phyloP scores from a whole-genome alignment of 2,329 filamentous ascomycete genomes.

The Bipolaris bicolor region DNA sequence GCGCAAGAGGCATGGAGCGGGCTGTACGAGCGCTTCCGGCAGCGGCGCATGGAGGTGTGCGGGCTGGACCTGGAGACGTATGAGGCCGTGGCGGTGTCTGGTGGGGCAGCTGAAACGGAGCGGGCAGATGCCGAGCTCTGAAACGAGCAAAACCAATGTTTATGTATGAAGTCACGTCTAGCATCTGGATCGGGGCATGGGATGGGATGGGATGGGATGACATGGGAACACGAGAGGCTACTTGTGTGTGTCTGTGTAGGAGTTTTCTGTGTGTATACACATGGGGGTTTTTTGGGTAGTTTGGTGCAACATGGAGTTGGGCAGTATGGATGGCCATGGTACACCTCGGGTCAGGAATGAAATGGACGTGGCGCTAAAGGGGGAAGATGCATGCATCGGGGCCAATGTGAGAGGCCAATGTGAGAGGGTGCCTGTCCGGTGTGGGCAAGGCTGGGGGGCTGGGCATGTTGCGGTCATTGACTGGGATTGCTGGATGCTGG shows the following conservation, averaged over 20 bases:
- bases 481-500: slow-evolving; percentile 10
- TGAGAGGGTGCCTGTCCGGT: neutral
- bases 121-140: slow-evolving; percentile 16
- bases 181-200: neutral
- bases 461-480: slow-evolving; percentile 2
- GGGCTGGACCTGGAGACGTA: slow-evolving; percentile 58
- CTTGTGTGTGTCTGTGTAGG: no score
- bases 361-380: no score
- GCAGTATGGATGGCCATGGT: neutral
- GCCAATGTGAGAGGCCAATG: slow-evolving; percentile 9
- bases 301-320: neutral
- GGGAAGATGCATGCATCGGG: slow-evolving; percentile 3
- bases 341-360: neutral
- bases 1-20: slow-evolving; percentile 57
- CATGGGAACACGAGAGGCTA: neutral
- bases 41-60: slow-evolving; percentile 59
- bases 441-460: slow-evolving; percentile 6
- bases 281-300: no score
- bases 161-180: neutral
- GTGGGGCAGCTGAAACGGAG: slow-evolving; percentile 10
- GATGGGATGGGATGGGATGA: no score
- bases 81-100: slow-evolving; percentile 30
- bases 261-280: no score
- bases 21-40: slow-evolving; percentile 57
- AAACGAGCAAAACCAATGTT: slow-evolving; percentile 8